phyloP scores from a whole-genome alignment of 1,284 basidiomycete species.

The Cryptococcus depauperatus region DNA sequence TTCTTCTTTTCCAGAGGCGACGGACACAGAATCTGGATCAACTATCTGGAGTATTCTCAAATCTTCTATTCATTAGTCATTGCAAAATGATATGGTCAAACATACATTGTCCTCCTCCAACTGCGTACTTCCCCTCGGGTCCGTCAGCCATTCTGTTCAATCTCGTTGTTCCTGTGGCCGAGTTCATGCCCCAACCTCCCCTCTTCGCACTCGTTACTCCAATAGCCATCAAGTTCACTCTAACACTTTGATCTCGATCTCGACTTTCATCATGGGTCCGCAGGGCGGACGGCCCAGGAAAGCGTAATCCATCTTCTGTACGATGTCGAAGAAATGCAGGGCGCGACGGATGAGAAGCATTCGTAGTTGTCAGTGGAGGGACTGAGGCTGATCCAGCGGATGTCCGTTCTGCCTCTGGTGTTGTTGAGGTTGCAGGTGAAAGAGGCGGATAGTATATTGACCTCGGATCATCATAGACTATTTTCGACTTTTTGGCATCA shows the following conservation, averaged over 20 bases:
- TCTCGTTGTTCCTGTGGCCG: slow-evolving; percentile 19
- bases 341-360: slow-evolving; percentile 11
- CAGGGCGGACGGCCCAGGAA: slow-evolving; percentile 11
- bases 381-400: no score
- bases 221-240: slow-evolving; percentile 26
- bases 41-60: slow-evolving; percentile 34
- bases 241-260: slow-evolving; percentile 20
- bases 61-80: slow-evolving; percentile 23
- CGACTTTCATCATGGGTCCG: slow-evolving; percentile 6
- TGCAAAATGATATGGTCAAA: slow-evolving; percentile 3
- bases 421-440: no score
- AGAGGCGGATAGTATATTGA: slow-evolving; percentile 17
- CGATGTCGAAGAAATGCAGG: slow-evolving; percentile 14
- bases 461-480: slow-evolving; percentile 38
- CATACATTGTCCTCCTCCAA: slow-evolving; percentile 44
- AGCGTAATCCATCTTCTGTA: slow-evolving; percentile 20
- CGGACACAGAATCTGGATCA: slow-evolving; percentile 15
- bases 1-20: slow-evolving; percentile 12
- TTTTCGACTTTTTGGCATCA: no score
- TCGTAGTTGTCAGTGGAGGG: no score
- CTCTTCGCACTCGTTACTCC: slow-evolving; percentile 4
- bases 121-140: slow-evolving; percentile 32
- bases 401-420: no score
- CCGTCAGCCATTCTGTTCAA: slow-evolving; percentile 40
- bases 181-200: slow-evolving; percentile 17